Evolutionary conservation across 2,329 filamentous ascomycete species (phyloP).

Genomic region (Alternaria metachromatica): DNA sequence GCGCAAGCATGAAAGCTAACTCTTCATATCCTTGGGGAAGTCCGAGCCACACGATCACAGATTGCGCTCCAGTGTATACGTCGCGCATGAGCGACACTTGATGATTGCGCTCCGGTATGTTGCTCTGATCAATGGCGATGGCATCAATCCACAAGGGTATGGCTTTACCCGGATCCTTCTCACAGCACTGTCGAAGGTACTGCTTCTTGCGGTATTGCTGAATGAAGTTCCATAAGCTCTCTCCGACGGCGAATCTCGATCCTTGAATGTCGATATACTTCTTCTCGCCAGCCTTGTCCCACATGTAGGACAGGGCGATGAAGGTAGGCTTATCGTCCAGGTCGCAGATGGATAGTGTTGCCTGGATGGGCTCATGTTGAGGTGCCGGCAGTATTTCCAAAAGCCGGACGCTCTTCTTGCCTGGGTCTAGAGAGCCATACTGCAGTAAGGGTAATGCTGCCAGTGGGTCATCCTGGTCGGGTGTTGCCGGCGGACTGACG

Average conservation of each 20-base stretch:
- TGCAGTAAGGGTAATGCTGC: not conserved
- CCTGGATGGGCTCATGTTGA: constrained; percentile 7
- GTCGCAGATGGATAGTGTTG: constrained; percentile 3
- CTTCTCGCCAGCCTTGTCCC: constrained; percentile 14
- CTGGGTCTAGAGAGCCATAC: constrained; percentile 10
- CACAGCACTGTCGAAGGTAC: constrained; percentile 3
- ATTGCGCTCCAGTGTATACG: constrained; percentile 16
- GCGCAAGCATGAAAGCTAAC: constrained; percentile 16
- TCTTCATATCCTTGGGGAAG: constrained; percentile 10
- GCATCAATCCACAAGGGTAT: constrained; percentile 21
- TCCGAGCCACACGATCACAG: constrained; percentile 21
- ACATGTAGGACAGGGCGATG: constrained; percentile 24
- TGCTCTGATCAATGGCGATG: constrained; percentile 18
- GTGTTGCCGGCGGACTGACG: not conserved
- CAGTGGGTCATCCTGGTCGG: not conserved
- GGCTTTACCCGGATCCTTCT: not conserved
- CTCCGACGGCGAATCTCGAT: constrained; percentile 8
- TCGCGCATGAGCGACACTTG: constrained; percentile 20
- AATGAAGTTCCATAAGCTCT: constrained; percentile 22
- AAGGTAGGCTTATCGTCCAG: constrained; percentile 16
- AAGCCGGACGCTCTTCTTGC: constrained; percentile 12
- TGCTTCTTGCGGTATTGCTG: constrained; percentile 17
- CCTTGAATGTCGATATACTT: constrained; percentile 13
- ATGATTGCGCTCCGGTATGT: constrained; percentile 18
- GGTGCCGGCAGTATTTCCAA: constrained; percentile 9